phyloP scores from a whole-genome alignment of 1,284 basidiomycete species.

The Xerocomus minutiporus region DNA sequence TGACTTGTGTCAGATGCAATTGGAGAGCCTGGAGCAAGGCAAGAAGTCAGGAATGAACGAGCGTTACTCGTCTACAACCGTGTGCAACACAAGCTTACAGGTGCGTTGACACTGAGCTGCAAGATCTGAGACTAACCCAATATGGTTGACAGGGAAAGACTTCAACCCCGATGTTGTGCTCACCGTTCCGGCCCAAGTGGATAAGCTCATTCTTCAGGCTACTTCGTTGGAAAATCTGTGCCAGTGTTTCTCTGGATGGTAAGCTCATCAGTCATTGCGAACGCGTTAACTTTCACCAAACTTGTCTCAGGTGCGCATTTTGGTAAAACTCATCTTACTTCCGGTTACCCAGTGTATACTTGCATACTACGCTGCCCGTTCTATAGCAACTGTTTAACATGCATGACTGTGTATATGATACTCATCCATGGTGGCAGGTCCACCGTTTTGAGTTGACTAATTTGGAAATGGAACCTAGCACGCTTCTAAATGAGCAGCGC shows the following conservation, averaged over 20 bases:
- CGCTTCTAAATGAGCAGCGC: background rate
- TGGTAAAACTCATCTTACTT: conserved; percentile 36
- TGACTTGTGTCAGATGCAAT: conserved; percentile 44
- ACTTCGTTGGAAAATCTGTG: conserved; percentile 91
- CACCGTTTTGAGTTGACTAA: conserved; percentile 3
- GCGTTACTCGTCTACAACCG: conserved; percentile 89
- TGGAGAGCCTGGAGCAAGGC: conserved; percentile 48
- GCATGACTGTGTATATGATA: conserved; percentile 9
- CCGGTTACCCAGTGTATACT: conserved; percentile 9
- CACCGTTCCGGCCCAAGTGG: conserved; percentile 76
- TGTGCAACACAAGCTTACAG: conserved; percentile 89
- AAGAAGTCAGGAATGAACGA: conserved; percentile 87
- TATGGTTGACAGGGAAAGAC: conserved; percentile 63
- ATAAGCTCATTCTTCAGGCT: conserved; percentile 87
- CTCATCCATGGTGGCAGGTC: background rate
- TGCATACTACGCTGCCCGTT: conserved; percentile 12
- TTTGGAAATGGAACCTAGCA: conserved; percentile 12
- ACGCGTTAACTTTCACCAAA: background rate
- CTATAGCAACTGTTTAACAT: conserved; percentile 22
- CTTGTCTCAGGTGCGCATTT: conserved; percentile 41
- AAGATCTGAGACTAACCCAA: background rate
- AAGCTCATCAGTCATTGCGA: conserved; percentile 7
- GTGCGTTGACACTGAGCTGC: conserved; percentile 37
- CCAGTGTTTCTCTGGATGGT: conserved; percentile 96
- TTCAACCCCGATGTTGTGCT: conserved; percentile 81